Evolutionary conservation across 2,329 filamentous ascomycete species (phyloP), one percentile per base, ranked within the genome.

Genomic region (Chrysosphaeria jannelii): DNA sequence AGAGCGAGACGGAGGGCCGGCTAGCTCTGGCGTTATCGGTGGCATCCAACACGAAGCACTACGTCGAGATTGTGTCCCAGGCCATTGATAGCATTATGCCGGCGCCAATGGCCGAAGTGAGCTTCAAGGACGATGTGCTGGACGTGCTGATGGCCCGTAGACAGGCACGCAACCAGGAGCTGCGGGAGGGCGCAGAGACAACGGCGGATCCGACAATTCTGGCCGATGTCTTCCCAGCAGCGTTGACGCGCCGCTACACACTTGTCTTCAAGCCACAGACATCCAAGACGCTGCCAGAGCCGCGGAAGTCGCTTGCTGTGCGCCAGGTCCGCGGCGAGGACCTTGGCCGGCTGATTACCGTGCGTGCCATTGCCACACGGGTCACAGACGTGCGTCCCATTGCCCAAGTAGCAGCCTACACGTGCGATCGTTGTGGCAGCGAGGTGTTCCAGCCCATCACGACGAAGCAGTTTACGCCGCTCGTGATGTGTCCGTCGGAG

Each of bases 341-440:
- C 41, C 57, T 97, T 3, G 85, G 85, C 22, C 66, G 74, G 35
- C 59, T 97, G 31, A 93, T 97, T 41, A 93, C 85, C 4, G 61
- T 97, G 23, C 67, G 85, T 27, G 81, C 79, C 31, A 97, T 97
- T 31, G 68, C 79, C 3, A 97, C 85, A 2, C 61, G 85, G 38
- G 85, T 93, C 2, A 91, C 85, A 3, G 85, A 97, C 39, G 85
- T 97, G 35, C 97, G 97, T 52, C 85, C 85, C 18, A 66, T 85
- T 8, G 74, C 93, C n/a, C 72, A 81, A 39, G 88, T 97, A 39
- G 91, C 89, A 42, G 85, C 85, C 18, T 97, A 97, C 46, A 85
- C 79, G 25, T 97, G 85, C 46, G 85, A 97, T 44, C 67, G 76
- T 30, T 97, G 85, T 38, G 85, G 85, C 28, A 79, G 71, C 40